A percentile compares a stretch with the other conserved stretches of the same genome.
Evolutionary conservation across 108 stramenopile species (phyloP).

Genomic region (Stephanodiscus triporus): DNA sequence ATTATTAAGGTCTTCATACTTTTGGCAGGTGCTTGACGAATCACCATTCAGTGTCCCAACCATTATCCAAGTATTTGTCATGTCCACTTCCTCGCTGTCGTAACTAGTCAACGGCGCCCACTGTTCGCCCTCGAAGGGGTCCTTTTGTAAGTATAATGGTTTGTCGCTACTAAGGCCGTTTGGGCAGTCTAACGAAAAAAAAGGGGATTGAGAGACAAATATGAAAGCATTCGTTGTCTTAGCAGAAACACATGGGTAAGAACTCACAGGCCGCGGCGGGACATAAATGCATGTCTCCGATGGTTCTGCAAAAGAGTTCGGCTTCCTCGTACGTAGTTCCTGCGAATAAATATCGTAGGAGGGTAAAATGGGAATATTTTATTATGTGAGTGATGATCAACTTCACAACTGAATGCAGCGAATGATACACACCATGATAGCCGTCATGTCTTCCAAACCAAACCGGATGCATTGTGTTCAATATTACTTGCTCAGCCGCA

Average conservation of each 20-base stretch:
- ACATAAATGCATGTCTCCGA: conserved; percentile 35
- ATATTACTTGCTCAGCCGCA: conserved; percentile 4
- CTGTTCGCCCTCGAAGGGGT: conserved; percentile 28
- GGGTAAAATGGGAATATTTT: no score
- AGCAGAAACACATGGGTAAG: background rate
- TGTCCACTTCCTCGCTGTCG: background rate
- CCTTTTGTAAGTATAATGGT: conserved; percentile 18
- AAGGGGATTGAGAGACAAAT: background rate
- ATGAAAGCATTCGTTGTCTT: background rate
- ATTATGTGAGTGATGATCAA: no score
- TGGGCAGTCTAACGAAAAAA: conserved; percentile 16
- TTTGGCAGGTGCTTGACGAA: conserved; percentile 2
- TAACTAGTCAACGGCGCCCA: conserved; percentile 26
- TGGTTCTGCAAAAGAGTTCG: conserved; percentile 23
- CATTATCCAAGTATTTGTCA: conserved; percentile 18
- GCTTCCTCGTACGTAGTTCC: conserved; percentile 37
- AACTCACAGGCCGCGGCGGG: conserved; percentile 23
- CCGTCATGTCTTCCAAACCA: conserved; percentile 43
- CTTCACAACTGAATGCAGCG: no score
- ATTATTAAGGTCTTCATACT: conserved; percentile 4
- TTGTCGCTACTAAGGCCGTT: conserved; percentile 1
- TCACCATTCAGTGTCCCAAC: conserved; percentile 19
- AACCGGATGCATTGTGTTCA: conserved; percentile 25
- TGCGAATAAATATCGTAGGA: background rate
- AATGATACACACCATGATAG: conserved; percentile 2